Evolutionary conservation across 192 early-diverging fungal genomes (phyloP).

Genomic region (Backusella mclennaniae): DNA sequence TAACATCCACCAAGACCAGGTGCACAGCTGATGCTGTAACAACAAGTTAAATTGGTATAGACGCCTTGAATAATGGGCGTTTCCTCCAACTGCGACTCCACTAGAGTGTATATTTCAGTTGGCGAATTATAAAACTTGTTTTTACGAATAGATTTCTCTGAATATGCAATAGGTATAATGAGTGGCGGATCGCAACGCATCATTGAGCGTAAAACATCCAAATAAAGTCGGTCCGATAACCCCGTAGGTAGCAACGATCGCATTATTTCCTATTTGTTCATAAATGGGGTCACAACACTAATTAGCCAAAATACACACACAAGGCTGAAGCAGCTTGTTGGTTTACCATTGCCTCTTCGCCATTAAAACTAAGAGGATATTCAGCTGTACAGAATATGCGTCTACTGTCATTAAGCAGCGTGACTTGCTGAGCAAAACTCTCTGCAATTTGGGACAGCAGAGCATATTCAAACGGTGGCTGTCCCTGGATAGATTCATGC

Average conservation of each 20-base stretch:
- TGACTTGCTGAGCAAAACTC: slow-evolving; percentile 16
- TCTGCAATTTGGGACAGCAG: slow-evolving; percentile 12
- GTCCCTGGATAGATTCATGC: background rate
- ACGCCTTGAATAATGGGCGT: slow-evolving; percentile 64
- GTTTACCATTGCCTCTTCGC: slow-evolving; percentile 27
- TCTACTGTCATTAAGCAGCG: slow-evolving; percentile 5
- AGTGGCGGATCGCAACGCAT: slow-evolving; percentile 23
- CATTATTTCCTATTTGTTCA: slow-evolving; percentile 18
- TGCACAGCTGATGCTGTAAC: slow-evolving; percentile 56
- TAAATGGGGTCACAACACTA: background rate
- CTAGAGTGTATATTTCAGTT: slow-evolving; percentile 32
- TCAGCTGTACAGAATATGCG: slow-evolving; percentile 26
- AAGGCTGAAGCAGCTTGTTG: background rate
- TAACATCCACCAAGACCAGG: slow-evolving; percentile 32
- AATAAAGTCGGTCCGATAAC: slow-evolving; percentile 9
- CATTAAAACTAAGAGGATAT: slow-evolving; percentile 34
- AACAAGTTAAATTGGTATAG: slow-evolving; percentile 84
- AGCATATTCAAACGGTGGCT: slow-evolving; percentile 8
- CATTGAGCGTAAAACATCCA: slow-evolving; percentile 22
- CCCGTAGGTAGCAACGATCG: slow-evolving; percentile 20
- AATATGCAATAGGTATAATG: slow-evolving; percentile 32
- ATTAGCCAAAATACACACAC: background rate
- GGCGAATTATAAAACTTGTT: slow-evolving; percentile 36
- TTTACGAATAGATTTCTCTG: slow-evolving; percentile 29
- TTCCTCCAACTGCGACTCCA: background rate